These are phyloP conservation scores for Omphalea diandra DNA, from an alignment of 441 rosid species.

Conservation along the genomic window DNA sequence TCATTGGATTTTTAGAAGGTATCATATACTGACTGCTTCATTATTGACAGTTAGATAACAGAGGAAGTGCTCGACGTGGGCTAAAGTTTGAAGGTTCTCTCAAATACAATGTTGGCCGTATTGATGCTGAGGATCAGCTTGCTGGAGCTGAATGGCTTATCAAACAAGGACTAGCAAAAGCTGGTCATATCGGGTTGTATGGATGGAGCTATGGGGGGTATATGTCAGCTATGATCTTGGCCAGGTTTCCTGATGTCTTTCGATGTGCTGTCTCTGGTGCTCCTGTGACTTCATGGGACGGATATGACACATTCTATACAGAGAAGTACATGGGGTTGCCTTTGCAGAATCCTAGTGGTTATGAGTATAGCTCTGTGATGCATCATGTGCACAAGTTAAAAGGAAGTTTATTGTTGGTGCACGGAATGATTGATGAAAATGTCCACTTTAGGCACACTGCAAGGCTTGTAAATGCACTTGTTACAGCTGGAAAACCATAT, in stretches of 20 bases:
- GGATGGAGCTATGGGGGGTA: conserved; percentile 98
- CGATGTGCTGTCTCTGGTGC: conserved; percentile 81
- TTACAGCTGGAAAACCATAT: conserved; percentile 64
- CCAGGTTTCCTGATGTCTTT: conserved; percentile 64
- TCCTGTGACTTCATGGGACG: conserved; percentile 97
- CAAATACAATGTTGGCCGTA: conserved; percentile 53
- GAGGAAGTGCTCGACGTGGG: conserved; percentile 91
- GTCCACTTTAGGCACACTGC: conserved; percentile 96
- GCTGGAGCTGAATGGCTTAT: conserved; percentile 84
- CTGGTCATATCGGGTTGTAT: conserved; percentile 68
- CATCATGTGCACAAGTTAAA: conserved; percentile 60
- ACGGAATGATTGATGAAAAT: conserved; percentile 96
- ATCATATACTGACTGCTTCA: neutral
- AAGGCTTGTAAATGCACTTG: conserved; percentile 80
- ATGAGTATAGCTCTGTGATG: conserved; percentile 70
- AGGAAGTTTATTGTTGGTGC: conserved; percentile 71
- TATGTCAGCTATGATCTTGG: conserved; percentile 68
- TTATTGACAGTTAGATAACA: conserved; percentile 73
- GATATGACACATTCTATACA: conserved; percentile 85
- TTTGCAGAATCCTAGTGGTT: conserved; percentile 34
- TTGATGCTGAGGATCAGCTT: conserved; percentile 81
- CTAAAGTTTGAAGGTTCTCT: conserved; percentile 75
- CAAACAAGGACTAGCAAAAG: conserved; percentile 67
- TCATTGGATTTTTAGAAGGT: neutral
- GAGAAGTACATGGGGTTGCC: conserved; percentile 96